These are phyloP conservation scores for Posidonia oceanica DNA, from an alignment of 116 monocot genomes.

Conservation along the genomic window DNA sequence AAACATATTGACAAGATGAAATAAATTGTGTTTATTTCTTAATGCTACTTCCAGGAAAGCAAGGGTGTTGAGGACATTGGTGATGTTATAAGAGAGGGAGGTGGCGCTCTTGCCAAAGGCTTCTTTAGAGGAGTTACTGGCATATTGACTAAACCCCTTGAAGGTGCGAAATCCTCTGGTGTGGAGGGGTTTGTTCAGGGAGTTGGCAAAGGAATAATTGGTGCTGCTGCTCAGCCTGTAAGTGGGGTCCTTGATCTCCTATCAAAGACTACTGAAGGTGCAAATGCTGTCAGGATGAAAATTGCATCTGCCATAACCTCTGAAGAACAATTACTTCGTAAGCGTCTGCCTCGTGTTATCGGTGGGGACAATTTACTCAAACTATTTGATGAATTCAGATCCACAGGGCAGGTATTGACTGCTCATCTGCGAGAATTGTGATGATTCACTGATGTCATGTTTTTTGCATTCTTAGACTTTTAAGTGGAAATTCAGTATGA, in stretches of 20 bases:
- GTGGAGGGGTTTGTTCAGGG: slow-evolving; percentile 97
- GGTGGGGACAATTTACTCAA: slow-evolving; percentile 77
- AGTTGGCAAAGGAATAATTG: slow-evolving; percentile 92
- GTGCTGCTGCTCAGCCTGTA: slow-evolving; percentile 93
- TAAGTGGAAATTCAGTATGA: no score
- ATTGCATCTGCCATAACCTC: slow-evolving; percentile 93
- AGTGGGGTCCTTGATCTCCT: slow-evolving; percentile 97
- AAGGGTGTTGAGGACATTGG: slow-evolving; percentile 91
- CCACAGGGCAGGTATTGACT: slow-evolving; percentile 67
- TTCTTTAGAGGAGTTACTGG: slow-evolving; percentile 92
- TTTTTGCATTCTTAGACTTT: no score
- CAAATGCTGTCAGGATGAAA: slow-evolving; percentile 94
- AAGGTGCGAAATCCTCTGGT: slow-evolving; percentile 94
- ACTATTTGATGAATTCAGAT: slow-evolving; percentile 80
- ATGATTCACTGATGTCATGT: not conserved
- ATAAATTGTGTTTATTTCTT: not conserved
- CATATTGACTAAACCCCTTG: slow-evolving; percentile 87
- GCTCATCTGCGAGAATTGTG: not conserved
- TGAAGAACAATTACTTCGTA: slow-evolving; percentile 79
- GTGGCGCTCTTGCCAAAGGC: slow-evolving; percentile 90
- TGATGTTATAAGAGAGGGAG: slow-evolving; percentile 91
- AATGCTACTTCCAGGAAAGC: slow-evolving; percentile 47
- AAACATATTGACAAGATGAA: not conserved
- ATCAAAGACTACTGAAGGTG: slow-evolving; percentile 96
- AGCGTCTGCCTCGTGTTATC: slow-evolving; percentile 81